Percentiles rank a stretch among this genome's conserved stretches.
Evolutionary conservation across 1,284 basidiomycete species (phyloP).

Genomic region (Ceratobasidium sp.): DNA sequence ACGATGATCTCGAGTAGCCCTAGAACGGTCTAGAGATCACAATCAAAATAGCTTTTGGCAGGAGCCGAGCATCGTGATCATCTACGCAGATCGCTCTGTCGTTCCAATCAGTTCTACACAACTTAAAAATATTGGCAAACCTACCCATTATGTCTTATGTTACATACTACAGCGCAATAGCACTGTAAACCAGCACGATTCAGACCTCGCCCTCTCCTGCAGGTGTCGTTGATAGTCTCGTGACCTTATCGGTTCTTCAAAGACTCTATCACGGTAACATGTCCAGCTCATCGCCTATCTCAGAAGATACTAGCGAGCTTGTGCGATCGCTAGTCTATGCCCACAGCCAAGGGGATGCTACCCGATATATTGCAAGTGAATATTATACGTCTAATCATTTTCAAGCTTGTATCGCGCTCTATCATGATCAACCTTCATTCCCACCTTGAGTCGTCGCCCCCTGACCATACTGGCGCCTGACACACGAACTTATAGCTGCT

Average conservation of each 20-base stretch:
- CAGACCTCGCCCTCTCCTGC: neutral
- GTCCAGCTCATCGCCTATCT: neutral
- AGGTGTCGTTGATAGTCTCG: no score
- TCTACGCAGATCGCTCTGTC: no score
- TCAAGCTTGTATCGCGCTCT: neutral
- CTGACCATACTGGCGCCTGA: neutral
- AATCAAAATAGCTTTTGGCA: no score
- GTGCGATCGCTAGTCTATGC: neutral
- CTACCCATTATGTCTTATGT: no score
- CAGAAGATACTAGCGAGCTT: neutral
- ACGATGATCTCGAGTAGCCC: no score
- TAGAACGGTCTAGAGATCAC: no score
- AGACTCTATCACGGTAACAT: neutral
- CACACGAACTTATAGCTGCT: neutral
- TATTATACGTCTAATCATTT: neutral
- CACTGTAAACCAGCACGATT: no score
- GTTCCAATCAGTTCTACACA: no score
- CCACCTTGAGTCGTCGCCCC: no score
- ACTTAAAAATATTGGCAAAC: no score
- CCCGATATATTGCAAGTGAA: slow-evolving; percentile 1
- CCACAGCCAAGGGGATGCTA: slow-evolving; percentile 11
- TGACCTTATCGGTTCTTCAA: neutral
- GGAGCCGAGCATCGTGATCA: no score
- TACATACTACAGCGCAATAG: no score
- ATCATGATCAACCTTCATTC: neutral